Evolutionary conservation across 345 rosid species (phyloP), one percentile per base, ranked within the genome.

Genomic region (Camelina hispida): DNA sequence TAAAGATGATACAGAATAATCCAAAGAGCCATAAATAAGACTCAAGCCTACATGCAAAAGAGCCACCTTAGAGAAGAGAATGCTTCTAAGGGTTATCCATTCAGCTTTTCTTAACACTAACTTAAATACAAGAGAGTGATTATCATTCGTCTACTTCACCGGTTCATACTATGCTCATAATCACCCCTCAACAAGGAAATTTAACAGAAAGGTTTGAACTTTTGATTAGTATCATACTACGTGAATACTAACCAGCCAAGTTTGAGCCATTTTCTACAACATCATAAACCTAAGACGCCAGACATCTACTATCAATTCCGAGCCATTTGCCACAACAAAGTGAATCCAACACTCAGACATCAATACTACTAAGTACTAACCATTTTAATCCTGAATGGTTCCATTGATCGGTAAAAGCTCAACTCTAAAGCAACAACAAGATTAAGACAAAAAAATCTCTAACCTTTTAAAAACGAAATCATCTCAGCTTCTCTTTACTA

Each of bases 401-500:
- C 72, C 11, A 57, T 11, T 35, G 28, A 16, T 34, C 5, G 1
- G 1, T 20, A 25, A 32, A 32, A 53, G 32, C 51, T 54, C 57
- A 68, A 18, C 14, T 9, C 61, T 2, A n/a, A 47, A 46, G 66
- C 53, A 73, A 17, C 53, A 37, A 5, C 44, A 65, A 6, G 43
- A 52, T 28, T 18, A 74, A 37, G 5, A 44, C 37, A 2, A 22
- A 15, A 48, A 18, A 62, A 38, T 0, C 53, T 43, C 65, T 56
- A 59, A 65, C 83, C 83, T 75, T 75, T 64, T 35, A 22, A 56
- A 42, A 56, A 42, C 14, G 16, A 53, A 52, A 69, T 89, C 84
- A 94, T 83, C 98, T 89, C 69, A 88, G 79, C 87, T 91, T 94
- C 83, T 88, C 89, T 75, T 80, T 87, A 20, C 86, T 83, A 1